Evolutionary conservation across 1,139 yeast species (phyloP).

Genomic region (Candida tetrigidarum): DNA sequence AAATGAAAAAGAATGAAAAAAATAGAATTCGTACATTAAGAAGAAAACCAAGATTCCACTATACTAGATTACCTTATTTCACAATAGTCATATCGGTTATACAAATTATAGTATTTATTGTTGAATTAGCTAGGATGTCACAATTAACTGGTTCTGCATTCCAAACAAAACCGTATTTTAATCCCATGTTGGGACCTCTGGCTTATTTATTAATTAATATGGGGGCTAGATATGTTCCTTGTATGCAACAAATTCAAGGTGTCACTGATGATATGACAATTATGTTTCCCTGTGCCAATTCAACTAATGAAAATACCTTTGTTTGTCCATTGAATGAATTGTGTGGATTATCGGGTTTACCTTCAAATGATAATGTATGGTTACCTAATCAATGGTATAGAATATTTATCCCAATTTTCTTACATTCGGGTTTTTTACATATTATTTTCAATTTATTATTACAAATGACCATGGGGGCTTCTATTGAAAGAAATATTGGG

Average conservation of each 20-base stretch:
- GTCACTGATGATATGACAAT: slow-evolving; percentile 54
- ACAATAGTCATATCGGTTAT: slow-evolving; percentile 51
- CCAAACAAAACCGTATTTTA: slow-evolving; percentile 72
- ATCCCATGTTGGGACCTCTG: slow-evolving; percentile 86
- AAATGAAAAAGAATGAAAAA: slow-evolving; percentile 28
- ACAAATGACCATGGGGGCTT: slow-evolving; percentile 65
- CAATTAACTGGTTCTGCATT: slow-evolving; percentile 67
- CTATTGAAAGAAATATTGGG: slow-evolving; percentile 66
- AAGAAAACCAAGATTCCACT: slow-evolving; percentile 45
- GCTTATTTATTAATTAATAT: slow-evolving; percentile 65
- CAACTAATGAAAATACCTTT: slow-evolving; percentile 57
- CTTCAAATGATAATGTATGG: slow-evolving; percentile 29
- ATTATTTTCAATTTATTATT: slow-evolving; percentile 65
- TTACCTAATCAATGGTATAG: slow-evolving; percentile 74
- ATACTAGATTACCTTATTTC: slow-evolving; percentile 50
- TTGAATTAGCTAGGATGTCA: slow-evolving; percentile 66
- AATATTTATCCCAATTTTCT: slow-evolving; percentile 68
- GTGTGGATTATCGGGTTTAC: slow-evolving; percentile 64
- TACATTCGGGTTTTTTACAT: slow-evolving; percentile 78
- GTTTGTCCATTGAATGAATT: slow-evolving; percentile 61
- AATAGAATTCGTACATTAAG: slow-evolving; percentile 30
- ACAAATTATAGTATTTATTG: slow-evolving; percentile 66
- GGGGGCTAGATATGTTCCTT: slow-evolving; percentile 76
- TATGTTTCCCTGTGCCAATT: slow-evolving; percentile 71
- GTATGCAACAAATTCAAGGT: slow-evolving; percentile 60